Evolutionary conservation across 176 grass and related monocot genomes (phyloP).

Genomic region (Zoysia japonica): DNA sequence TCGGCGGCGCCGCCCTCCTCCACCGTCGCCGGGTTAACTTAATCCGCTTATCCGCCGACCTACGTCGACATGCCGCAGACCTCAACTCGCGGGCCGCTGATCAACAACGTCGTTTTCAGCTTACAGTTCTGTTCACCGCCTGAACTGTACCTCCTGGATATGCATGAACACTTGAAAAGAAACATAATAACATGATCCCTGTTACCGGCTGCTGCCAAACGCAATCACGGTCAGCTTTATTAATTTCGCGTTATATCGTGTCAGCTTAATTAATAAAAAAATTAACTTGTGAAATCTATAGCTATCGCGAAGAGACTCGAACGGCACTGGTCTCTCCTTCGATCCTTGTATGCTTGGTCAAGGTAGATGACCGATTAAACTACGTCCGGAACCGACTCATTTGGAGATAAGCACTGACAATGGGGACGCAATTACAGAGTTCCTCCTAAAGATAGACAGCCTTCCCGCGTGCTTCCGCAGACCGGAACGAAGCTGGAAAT

Average conservation of each 20-base stretch:
- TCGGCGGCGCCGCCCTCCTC: not conserved
- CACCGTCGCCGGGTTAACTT: not conserved
- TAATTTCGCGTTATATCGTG: not conserved
- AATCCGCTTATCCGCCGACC: not conserved
- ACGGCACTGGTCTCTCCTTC: not conserved
- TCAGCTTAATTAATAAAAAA: not conserved
- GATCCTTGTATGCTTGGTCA: conserved; percentile 22
- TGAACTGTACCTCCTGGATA: not conserved
- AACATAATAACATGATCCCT: not conserved
- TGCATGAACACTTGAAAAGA: not conserved
- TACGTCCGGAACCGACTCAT: not conserved
- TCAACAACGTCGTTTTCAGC: not conserved
- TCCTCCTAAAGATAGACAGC: conserved; percentile 13
- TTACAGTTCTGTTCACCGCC: not conserved
- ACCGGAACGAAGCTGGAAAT: conserved; percentile 13
- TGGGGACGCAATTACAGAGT: not conserved
- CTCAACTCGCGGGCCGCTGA: not conserved
- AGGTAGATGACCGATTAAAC: not conserved
- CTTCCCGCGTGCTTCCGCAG: conserved; percentile 51
- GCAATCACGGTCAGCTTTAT: not conserved
- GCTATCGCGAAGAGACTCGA: not conserved
- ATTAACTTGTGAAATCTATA: not conserved
- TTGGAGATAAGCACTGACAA: conserved; percentile 8
- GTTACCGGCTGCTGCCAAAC: not conserved
- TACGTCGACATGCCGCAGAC: not conserved